These are phyloP conservation scores for Setaria viridis DNA, from an alignment of 202 grass and related monocot species.

Conservation along the genomic window DNA sequence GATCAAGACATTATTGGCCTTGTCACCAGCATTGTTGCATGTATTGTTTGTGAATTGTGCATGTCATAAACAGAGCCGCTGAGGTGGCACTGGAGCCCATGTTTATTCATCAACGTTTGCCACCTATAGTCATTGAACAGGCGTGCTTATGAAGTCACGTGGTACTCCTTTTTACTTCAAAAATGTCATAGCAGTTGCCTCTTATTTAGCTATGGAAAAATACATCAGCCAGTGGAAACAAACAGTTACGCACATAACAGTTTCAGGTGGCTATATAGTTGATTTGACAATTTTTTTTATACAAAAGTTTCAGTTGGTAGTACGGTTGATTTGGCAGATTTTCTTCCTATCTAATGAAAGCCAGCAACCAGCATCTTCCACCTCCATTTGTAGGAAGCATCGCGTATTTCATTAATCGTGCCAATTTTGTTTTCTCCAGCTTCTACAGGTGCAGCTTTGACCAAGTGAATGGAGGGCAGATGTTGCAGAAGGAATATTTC, in stretches of 20 bases:
- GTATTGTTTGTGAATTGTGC: slow-evolving; percentile 20
- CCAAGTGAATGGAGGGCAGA: slow-evolving; percentile 80
- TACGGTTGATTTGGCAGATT: neutral
- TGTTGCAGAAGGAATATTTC: slow-evolving; percentile 78
- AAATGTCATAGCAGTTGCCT: neutral
- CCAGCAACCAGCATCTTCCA: neutral
- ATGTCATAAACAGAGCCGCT: slow-evolving; percentile 1
- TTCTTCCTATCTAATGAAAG: neutral
- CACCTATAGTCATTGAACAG: neutral
- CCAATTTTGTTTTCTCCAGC: slow-evolving; percentile 48
- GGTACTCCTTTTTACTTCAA: neutral
- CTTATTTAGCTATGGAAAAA: slow-evolving; percentile 26
- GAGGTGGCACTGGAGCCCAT: neutral
- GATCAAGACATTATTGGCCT: neutral
- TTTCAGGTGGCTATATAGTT: slow-evolving; percentile 6
- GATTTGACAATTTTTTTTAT: neutral
- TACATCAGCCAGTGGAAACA: neutral
- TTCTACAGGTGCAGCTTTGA: slow-evolving; percentile 91
- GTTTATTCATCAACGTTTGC: slow-evolving; percentile 23
- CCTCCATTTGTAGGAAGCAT: neutral
- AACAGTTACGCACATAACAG: neutral
- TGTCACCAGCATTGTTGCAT: neutral
- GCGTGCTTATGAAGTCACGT: neutral
- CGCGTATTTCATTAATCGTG: slow-evolving; percentile 5
- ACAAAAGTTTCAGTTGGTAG: neutral